Evolutionary conservation across 441 rosid genomes (phyloP), one percentile per base, ranked within the genome.

Genomic region (Jatropha podagrica): DNA sequence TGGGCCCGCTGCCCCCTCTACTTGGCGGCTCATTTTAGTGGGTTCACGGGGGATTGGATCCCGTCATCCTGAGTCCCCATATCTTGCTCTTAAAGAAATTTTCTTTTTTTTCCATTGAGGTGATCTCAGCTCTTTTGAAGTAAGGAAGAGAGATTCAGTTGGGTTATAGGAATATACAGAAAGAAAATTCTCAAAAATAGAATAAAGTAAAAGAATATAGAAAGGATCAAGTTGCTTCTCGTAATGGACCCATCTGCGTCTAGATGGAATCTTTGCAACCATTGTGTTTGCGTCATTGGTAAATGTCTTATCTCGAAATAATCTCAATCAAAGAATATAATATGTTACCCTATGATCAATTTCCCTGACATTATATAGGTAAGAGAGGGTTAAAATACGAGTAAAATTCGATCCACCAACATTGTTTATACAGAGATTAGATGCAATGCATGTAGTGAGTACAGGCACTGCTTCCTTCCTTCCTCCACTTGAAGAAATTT

Each of bases 221-320:
- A 61, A 18, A 23, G 67, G 66, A 71, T 41, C 76, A 54, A 20
- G 41, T 65, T 74, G 65, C 61, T 37, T 65, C 65, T 46, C 2
- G 3, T 58, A n/a, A 54, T 18, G 64, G 68, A 60, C 69, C 65
- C 58, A 42, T 12, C 2, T 42, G 77, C 49, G 44, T 67, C 70
- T 72, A 26, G 59, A 44, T 23, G 55, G 77, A 56, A 74, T 74
- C 61, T 75, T 75, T 44, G 59, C 74, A 54, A 40, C 32, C 17
- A 5, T 56, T 60, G 6, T 15, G 9, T 38, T 32, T 32, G 32
- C 32, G 32, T 32, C 32, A 32, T 32, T 32, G 32, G 32, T 5
- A 5, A 5, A 18, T 54, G 4, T 54, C 56, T 37, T 41, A 2
- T 58, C 37, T 32, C 44, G 3, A 32, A 32, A 32, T 32, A 2